These are phyloP conservation scores for Pulveroboletus sp. DNA, from an alignment of 768 basidiomycete genomes.

Conservation along the genomic window DNA sequence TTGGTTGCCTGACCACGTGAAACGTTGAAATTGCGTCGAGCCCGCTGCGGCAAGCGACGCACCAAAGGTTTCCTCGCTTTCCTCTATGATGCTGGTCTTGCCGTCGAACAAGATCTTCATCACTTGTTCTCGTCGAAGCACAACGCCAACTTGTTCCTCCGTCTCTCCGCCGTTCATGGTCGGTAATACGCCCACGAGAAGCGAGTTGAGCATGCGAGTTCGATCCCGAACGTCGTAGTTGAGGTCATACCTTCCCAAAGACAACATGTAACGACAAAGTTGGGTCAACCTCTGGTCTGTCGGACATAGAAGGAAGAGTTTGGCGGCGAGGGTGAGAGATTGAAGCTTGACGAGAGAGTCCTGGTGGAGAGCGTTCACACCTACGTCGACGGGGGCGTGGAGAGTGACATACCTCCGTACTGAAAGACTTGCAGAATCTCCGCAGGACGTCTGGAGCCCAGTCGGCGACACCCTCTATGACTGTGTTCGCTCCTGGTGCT, in stretches of 20 bases:
- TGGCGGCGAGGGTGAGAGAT: slow-evolving; percentile 79
- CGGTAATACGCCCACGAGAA: slow-evolving; percentile 56
- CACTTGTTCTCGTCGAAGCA: slow-evolving; percentile 80
- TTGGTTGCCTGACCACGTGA: slow-evolving; percentile 32
- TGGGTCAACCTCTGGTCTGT: slow-evolving; percentile 45
- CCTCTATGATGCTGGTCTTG: slow-evolving; percentile 48
- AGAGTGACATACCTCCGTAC: slow-evolving; percentile 49
- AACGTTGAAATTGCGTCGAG: slow-evolving; percentile 5
- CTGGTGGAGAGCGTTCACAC: slow-evolving; percentile 35
- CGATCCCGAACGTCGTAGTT: slow-evolving; percentile 92
- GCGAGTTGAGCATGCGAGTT: slow-evolving; percentile 68
- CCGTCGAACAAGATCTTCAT: slow-evolving; percentile 75
- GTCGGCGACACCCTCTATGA: slow-evolving; percentile 55
- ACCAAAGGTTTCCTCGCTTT: slow-evolving; percentile 32
- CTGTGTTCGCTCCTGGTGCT: slow-evolving; percentile 28
- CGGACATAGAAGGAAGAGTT: slow-evolving; percentile 71
- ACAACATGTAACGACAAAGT: slow-evolving; percentile 69
- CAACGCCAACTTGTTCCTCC: slow-evolving; percentile 63
- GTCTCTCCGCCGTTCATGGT: slow-evolving; percentile 33
- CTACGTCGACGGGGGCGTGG: neutral
- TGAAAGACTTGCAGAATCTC: slow-evolving; percentile 71
- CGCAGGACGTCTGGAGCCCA: slow-evolving; percentile 91
- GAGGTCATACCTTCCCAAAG: slow-evolving; percentile 81
- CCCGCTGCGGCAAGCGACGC: slow-evolving; percentile 17
- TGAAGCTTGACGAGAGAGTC: slow-evolving; percentile 72